phyloP scores from a whole-genome alignment of 169 alveolate genomes.

The Plasmodium yoelii region DNA sequence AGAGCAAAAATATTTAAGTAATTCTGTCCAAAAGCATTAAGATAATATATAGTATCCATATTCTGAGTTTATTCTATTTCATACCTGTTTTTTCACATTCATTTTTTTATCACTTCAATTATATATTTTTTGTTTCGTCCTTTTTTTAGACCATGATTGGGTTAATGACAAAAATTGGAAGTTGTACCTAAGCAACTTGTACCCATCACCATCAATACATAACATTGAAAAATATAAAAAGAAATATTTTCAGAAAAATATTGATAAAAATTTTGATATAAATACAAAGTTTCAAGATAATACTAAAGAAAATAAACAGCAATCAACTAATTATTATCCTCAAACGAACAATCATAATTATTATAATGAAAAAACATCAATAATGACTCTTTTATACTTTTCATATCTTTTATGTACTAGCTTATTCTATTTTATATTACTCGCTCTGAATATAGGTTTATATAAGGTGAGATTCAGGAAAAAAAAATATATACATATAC shows the following conservation, averaged over 20 bases:
- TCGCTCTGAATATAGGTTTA: constrained; percentile 40
- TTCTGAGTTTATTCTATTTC: too few relatives aligned
- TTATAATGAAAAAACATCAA: constrained; percentile 13
- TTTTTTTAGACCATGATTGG: constrained; percentile 64
- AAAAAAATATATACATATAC: neutral
- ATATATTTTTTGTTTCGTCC: neutral
- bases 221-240: constrained; percentile 67
- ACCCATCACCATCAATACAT: constrained; percentile 69
- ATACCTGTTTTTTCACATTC: too few relatives aligned
- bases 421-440: constrained; percentile 36
- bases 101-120: neutral
- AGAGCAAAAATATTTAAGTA: constrained; percentile 57
- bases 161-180: constrained; percentile 74
- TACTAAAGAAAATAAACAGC: constrained; percentile 33
- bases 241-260: constrained; percentile 68
- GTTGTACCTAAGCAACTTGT: constrained; percentile 41
- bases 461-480: constrained; percentile 27
- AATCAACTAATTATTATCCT: constrained; percentile 23
- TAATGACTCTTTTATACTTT: constrained; percentile 38
- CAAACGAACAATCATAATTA: constrained; percentile 18
- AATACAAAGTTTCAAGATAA: constrained; percentile 23
- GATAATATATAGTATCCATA: too few relatives aligned
- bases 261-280: constrained; percentile 49
- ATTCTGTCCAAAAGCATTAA: constrained; percentile 2
- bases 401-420: constrained; percentile 35